Evolutionary conservation across 2,329 filamentous ascomycete species (phyloP).

Genomic region (Fusarium subglutinans): DNA sequence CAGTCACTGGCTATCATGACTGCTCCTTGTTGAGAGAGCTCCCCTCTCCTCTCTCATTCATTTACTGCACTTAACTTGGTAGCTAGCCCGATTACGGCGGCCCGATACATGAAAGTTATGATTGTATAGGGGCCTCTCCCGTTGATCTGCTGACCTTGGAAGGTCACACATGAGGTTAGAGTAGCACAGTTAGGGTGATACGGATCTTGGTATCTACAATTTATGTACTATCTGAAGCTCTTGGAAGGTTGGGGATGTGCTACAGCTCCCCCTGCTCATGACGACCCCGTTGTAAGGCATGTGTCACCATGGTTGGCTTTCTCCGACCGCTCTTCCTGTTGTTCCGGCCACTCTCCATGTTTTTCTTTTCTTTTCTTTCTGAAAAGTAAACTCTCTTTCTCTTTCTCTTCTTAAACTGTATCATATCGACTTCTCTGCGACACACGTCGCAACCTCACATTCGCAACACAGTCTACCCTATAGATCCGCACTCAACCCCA

Average conservation of each 20-base stretch:
- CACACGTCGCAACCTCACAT: background rate
- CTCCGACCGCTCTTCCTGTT: slow-evolving; percentile 34
- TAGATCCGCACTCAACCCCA: slow-evolving; percentile 1
- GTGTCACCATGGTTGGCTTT: slow-evolving; percentile 29
- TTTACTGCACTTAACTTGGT: background rate
- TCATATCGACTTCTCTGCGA: background rate
- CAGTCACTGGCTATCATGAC: slow-evolving; percentile 33
- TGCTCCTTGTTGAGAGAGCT: slow-evolving; percentile 35
- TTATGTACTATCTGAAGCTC: slow-evolving; percentile 34
- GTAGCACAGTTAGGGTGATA: background rate
- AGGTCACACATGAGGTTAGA: slow-evolving; percentile 29
- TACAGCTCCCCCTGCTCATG: slow-evolving; percentile 27
- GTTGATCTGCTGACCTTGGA: slow-evolving; percentile 28
- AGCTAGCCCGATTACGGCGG: slow-evolving; percentile 26
- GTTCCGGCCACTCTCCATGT: slow-evolving; percentile 22
- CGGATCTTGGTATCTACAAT: slow-evolving; percentile 28
- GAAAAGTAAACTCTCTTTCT: background rate
- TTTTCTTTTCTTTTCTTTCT: slow-evolving; percentile 5
- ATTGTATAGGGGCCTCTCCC: slow-evolving; percentile 29
- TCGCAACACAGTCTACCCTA: slow-evolving; percentile 16
- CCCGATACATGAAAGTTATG: slow-evolving; percentile 35
- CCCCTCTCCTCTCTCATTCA: slow-evolving; percentile 23
- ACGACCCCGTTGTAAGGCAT: slow-evolving; percentile 11
- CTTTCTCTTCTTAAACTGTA: background rate
- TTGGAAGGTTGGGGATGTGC: slow-evolving; percentile 11